These are phyloP conservation scores for Amanita fuliginea DNA, from an alignment of 768 basidiomycete genomes.

Conservation along the genomic window DNA sequence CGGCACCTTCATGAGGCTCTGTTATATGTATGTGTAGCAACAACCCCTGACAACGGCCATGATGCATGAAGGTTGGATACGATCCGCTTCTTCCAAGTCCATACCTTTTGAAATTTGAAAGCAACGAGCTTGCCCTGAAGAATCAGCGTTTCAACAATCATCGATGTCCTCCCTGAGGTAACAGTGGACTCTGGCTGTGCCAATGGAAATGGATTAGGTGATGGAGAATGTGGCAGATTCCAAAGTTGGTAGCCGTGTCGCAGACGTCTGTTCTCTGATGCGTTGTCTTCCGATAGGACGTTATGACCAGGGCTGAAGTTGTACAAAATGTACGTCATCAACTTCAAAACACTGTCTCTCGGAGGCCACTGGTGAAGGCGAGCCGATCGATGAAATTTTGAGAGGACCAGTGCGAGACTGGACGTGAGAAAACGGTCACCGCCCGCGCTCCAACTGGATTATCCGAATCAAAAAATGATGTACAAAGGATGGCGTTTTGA, in stretches of 20 bases:
- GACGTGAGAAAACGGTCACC: conserved; percentile 31
- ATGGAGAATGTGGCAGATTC: conserved; percentile 67
- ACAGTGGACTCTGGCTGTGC: no score
- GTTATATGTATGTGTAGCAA: no score
- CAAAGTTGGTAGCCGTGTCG: conserved; percentile 23
- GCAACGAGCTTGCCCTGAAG: no score
- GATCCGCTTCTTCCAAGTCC: no score
- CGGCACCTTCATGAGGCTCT: no score
- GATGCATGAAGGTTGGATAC: no score
- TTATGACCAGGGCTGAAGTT: conserved; percentile 33
- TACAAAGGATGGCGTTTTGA: conserved; percentile 84
- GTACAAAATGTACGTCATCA: conserved; percentile 68
- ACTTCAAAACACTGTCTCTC: conserved; percentile 53
- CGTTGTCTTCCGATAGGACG: conserved; percentile 11
- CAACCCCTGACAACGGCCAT: no score
- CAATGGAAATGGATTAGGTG: conserved; percentile 77
- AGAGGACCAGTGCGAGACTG: conserved; percentile 34
- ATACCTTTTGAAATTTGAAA: no score
- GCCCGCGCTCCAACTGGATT: conserved; percentile 76
- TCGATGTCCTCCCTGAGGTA: no score
- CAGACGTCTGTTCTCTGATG: conserved; percentile 8
- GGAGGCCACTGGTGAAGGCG: conserved; percentile 65
- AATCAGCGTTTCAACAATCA: no score
- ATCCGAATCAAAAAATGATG: conserved; percentile 88
- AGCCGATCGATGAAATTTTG: conserved; percentile 76